Percentiles rank a stretch among this genome's conserved stretches.
Evolutionary conservation across 164 flowering plant genomes (phyloP).

Genomic region (Liquidambar formosana): DNA sequence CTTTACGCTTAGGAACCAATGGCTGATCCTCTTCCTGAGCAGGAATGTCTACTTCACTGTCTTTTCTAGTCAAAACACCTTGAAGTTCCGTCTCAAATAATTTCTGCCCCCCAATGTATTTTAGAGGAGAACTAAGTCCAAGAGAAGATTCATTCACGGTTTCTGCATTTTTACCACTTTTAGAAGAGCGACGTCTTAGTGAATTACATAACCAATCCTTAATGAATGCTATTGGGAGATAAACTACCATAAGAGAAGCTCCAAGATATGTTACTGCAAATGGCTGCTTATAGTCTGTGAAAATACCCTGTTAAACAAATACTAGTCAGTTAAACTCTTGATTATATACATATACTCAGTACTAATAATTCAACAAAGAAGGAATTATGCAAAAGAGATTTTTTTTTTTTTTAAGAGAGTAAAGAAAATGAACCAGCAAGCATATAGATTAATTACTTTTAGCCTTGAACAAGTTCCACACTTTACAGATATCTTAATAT

Average conservation of each 20-base stretch:
- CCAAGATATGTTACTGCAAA: conserved; percentile 97
- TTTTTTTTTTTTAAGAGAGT: neutral
- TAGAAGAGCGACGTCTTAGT: conserved; percentile 55
- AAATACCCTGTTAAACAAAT: conserved; percentile 59
- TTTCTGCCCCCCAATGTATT: conserved; percentile 43
- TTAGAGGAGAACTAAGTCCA: conserved; percentile 51
- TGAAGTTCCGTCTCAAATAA: conserved; percentile 64
- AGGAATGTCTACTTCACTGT: conserved; percentile 64
- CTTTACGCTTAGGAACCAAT: conserved; percentile 45
- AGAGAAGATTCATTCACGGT: conserved; percentile 33
- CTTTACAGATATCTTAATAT: neutral
- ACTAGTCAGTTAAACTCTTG: conserved; percentile 3
- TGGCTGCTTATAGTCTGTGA: conserved; percentile 83
- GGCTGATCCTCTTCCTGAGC: conserved; percentile 57
- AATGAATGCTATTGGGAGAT: conserved; percentile 86
- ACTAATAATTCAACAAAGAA: no score
- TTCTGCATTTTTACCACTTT: conserved; percentile 45
- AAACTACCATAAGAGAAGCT: conserved; percentile 93
- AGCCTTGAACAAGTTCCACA: neutral
- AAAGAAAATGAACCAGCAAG: neutral
- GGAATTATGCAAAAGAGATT: no score
- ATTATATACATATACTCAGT: neutral
- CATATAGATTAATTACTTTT: neutral
- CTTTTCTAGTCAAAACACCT: conserved; percentile 55
- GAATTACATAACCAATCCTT: conserved; percentile 71